Evolutionary conservation across 2,329 filamentous ascomycete genomes (phyloP), one percentile per base, ranked within the genome.

Genomic region (Tolypocladium nubicola): DNA sequence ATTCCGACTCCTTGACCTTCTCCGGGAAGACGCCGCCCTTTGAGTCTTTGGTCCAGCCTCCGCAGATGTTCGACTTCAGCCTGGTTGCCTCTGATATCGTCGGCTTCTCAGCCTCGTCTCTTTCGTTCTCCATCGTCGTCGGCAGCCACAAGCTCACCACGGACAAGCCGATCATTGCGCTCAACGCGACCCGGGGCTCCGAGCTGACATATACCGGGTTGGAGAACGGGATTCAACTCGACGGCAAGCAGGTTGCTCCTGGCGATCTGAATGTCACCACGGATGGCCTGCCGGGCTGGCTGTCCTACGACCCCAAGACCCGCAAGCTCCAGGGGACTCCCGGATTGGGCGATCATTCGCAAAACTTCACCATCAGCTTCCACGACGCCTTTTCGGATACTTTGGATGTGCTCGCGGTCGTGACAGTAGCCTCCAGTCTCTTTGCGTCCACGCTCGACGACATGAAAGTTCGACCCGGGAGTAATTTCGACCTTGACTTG

Each of bases 51-150:
- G 72, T 84, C 40, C 81, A 86, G 38, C 84, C 84, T 9, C 86
- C 90, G 4, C 87, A 95, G 66, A 80, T 75, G 0, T 94, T 91
- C 65, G 79, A 79, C 23, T 80, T 96, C 58, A 78, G 83, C 59
- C 75, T 96, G 8, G 83, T 94, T 54, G 90, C 89, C 1, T 93
- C 88, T 1, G 88, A 95, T 66, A 81, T 90, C 21, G 75, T 82
- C n/a, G 90, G 89, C 1, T 96, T 92, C 67, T 82, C 87, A 6
- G 86, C 84, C 1, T 78, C 81, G 11, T 79, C 81, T 1, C 67
- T 87, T 55, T 73, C 76, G 0, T 95, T 96, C 68, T 83, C 85
- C 7, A 80, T 96, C 40, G 77, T 86, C 2, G 84, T 96, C 23
- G 86, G 86, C 52, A 81, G 77, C 55, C 88, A 91, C 69, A 80